Conservation (phyloP, 495 filamentous ascomycete genomes). For the Penicillium chermesinum region DNA sequence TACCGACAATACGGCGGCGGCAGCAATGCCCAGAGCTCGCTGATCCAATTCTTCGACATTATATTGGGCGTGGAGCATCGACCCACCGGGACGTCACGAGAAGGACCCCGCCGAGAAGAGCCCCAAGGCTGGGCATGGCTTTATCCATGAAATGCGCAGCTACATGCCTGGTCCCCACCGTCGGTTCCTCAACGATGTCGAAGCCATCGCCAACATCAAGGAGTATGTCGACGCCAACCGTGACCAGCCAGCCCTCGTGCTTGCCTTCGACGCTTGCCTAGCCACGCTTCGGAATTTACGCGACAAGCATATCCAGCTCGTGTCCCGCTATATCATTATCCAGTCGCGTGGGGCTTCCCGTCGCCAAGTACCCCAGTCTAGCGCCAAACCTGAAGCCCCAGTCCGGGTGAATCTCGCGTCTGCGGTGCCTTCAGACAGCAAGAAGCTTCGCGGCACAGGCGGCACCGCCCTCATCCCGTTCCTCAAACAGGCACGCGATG, state of each 20-base stretch:
- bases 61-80: constrained; percentile 87
- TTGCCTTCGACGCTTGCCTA: constrained; percentile 87
- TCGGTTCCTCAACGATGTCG: constrained; percentile 77
- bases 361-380: constrained; percentile 27
- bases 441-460: constrained; percentile 80
- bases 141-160: constrained; percentile 90
- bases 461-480: constrained; percentile 92
- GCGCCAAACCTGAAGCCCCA: constrained; percentile 36
- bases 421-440: constrained; percentile 37
- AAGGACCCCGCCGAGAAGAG: constrained; percentile 13
- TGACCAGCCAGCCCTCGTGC: constrained; percentile 57
- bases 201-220: constrained; percentile 79
- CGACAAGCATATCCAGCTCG: constrained; percentile 94
- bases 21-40: constrained; percentile 89
- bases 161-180: constrained; percentile 97
- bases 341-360: constrained; percentile 52
- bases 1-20: constrained; percentile 84
- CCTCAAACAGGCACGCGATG: constrained; percentile 89
- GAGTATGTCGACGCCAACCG: constrained; percentile 67
- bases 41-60: constrained; percentile 94
- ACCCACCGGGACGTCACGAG: constrained; percentile 70
- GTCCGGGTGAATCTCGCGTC: constrained; percentile 63
- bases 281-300: constrained; percentile 85
- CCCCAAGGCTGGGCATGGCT: constrained; percentile 60
- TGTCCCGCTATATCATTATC: constrained; percentile 91